Evolutionary conservation across 225 moss, liverwort and hornwort genomes (phyloP).

Genomic region (Lunularia cruciata): DNA sequence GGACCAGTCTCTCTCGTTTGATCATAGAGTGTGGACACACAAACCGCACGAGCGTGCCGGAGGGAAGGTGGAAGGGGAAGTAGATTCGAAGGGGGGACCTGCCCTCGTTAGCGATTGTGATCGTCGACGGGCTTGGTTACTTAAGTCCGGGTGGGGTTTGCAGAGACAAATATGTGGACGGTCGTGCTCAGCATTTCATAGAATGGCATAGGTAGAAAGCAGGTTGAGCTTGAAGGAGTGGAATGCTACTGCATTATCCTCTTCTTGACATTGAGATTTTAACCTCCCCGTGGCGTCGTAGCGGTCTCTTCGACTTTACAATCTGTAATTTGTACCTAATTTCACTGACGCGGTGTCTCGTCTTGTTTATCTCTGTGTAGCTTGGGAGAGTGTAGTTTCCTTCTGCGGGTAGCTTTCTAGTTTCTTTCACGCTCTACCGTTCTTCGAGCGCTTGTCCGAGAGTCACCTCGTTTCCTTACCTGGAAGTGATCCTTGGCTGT

Average conservation of each 20-base stretch:
- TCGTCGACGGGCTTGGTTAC: neutral
- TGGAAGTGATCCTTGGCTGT: neutral
- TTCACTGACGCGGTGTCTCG: neutral
- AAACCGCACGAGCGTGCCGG: neutral
- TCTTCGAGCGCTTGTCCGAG: neutral
- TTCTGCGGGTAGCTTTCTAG: neutral
- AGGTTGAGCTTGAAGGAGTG: slow-evolving; percentile 3
- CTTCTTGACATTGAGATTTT: neutral
- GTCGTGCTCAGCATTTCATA: neutral
- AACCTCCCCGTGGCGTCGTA: neutral
- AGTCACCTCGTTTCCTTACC: neutral
- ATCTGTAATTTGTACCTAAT: neutral
- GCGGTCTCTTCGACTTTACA: neutral
- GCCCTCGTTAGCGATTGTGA: neutral
- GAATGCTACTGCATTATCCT: neutral
- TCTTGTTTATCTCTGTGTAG: neutral
- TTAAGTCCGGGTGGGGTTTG: neutral
- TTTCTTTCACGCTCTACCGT: neutral
- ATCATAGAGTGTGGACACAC: neutral
- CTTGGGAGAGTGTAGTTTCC: neutral
- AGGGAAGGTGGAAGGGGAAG: neutral
- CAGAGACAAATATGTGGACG: neutral
- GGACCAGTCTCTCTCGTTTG: neutral
- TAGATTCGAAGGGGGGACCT: neutral
- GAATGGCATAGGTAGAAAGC: slow-evolving; percentile 12